Evolutionary conservation across 495 filamentous ascomycete species (phyloP), one percentile per base, ranked within the genome.

Genomic region (Hypomontagnella monticulosa): DNA sequence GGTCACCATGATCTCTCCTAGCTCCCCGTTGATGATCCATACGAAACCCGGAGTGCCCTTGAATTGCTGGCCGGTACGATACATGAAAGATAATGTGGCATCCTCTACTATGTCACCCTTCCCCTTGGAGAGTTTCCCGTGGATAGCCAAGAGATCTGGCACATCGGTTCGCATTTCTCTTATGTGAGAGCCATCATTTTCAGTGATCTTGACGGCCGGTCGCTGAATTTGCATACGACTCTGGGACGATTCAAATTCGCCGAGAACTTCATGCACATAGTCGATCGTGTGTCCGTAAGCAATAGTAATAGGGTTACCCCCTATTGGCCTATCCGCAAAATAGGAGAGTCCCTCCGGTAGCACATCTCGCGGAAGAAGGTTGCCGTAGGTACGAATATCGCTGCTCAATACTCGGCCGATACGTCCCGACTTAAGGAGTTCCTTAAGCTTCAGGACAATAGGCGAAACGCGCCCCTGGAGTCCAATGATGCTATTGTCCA

Each of bases 371-470:
- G 73, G 75, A n/a, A 70, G 67, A 1, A 75, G 64, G n/a, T 75
- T 76, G 0, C 75, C 76, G 52, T 67, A 73, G 1, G 73, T 61
- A n/a, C 76, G 74, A 57, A 87, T 32, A 16, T 83, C 82, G 20
- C 76, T 81, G 55, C 84, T 85, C 9, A 86, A 47, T 10, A 87
- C 81, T 46, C 78, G 80, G 1, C 86, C 86, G 50, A 89, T 83
- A 57, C 67, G 77, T 0, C 80, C 82, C 0, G 63, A 65, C 20
- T 75, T 71, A 23, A 88, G 63, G 9, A 87, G 40, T 34, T 79
- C 74, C 51, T 78, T 80, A 9, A 88, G 49, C 51, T 79, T 83
- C 4, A 67, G 32, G 0, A 80, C 66, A 2, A 80, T 33, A 0
- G 84, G 84, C 32, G 73, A 70, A 14, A 79, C 58, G 2, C 77